Conservation (phyloP, 1,284 basidiomycete genomes). For the Ganoderma resinaceum region DNA sequence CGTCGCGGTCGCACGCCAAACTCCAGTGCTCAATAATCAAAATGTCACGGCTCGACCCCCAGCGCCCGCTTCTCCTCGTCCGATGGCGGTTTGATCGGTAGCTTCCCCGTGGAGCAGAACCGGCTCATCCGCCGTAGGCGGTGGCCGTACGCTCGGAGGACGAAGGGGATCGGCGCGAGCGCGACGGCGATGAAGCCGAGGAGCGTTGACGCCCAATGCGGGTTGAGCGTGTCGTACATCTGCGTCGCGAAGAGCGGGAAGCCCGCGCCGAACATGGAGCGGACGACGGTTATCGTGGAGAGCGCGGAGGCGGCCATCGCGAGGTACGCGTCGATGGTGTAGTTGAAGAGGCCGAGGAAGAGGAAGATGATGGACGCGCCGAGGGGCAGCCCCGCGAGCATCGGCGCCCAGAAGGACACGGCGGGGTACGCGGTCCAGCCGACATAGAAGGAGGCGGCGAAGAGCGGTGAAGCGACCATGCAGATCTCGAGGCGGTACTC, state of each 20-base stretch:
- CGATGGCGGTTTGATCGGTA: conserved; percentile 7
- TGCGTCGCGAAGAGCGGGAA: conserved; percentile 48
- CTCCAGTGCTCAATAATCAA: no score
- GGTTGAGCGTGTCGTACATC: conserved; percentile 44
- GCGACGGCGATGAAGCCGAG: conserved; percentile 40
- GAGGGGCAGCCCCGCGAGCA: conserved; percentile 38
- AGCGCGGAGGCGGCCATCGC: conserved; percentile 47
- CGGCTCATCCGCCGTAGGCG: conserved; percentile 36
- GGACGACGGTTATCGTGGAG: conserved; percentile 44
- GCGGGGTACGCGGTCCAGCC: conserved; percentile 49
- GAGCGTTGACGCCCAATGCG: conserved; percentile 45
- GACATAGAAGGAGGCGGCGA: conserved; percentile 52
- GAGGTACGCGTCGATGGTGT: conserved; percentile 48
- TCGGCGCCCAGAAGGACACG: conserved; percentile 41
- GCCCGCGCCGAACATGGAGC: conserved; percentile 44
- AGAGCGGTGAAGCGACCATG: conserved; percentile 49
- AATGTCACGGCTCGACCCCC: neutral
- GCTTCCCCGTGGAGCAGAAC: conserved; percentile 35
- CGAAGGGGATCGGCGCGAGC: conserved; percentile 44
- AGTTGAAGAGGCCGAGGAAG: conserved; percentile 45
- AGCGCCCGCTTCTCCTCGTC: conserved; percentile 3
- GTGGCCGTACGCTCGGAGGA: conserved; percentile 39
- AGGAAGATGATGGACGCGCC: conserved; percentile 40
- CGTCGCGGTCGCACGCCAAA: no score
- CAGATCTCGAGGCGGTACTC: conserved; percentile 54